A percentile compares a stretch with the other conserved stretches of the same genome.
Evolutionary conservation across 164 flowering plant genomes (phyloP).

Genomic region (Litsea cubeba): DNA sequence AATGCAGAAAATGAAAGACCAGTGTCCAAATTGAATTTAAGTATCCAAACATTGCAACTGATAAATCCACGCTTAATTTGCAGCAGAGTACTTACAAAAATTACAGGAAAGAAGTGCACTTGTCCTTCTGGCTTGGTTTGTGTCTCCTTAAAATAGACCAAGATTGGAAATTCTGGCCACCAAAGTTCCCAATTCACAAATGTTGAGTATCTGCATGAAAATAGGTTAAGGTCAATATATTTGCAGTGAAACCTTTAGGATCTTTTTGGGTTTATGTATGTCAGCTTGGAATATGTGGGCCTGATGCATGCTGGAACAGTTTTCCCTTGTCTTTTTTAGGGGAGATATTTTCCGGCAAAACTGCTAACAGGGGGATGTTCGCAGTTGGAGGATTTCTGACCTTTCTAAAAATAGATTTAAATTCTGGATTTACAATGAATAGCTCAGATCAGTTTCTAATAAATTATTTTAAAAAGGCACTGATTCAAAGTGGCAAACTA

Average conservation of each 20-base stretch:
- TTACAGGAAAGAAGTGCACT: conserved; percentile 89
- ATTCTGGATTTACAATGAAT: neutral
- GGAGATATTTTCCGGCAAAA: neutral
- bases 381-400: neutral
- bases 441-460: neutral
- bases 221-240: neutral
- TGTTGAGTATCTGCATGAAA: conserved; percentile 58
- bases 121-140: conserved; percentile 97
- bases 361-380: neutral
- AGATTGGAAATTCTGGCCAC: conserved; percentile 92
- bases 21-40: neutral
- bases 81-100: conserved; percentile 61
- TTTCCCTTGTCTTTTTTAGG: neutral
- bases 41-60: neutral
- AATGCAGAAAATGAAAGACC: neutral
- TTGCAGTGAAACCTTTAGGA: neutral
- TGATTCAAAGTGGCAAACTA: neutral
- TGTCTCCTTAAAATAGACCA: conserved; percentile 89
- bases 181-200: conserved; percentile 97
- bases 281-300: neutral
- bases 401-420: neutral
- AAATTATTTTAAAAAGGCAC: neutral
- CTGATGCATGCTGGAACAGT: neutral
- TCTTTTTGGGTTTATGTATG: neutral
- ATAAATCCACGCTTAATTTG: neutral